Conservation (phyloP, 352 stramenopile genomes). For the Globisporangium irregulare region DNA sequence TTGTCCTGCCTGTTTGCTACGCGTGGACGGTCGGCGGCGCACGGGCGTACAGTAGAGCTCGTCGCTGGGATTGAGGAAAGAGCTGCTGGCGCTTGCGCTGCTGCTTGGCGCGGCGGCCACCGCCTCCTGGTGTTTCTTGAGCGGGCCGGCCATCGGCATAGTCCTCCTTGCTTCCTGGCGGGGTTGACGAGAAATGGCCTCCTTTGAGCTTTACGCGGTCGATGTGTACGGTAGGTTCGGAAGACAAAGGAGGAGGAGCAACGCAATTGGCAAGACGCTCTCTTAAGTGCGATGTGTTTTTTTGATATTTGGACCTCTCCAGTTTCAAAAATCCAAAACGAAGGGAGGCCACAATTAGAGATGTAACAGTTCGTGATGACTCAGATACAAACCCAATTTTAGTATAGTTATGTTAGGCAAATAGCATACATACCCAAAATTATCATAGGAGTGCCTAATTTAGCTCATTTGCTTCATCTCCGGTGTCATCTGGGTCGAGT, state of each 20-base stretch:
- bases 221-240: background rate
- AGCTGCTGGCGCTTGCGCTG: background rate
- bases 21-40: slow-evolving; percentile 11
- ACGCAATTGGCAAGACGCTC: slow-evolving; percentile 1
- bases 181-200: background rate
- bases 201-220: background rate
- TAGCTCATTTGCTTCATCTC: background rate
- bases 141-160: slow-evolving; percentile 20
- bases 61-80: background rate
- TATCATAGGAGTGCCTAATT: background rate
- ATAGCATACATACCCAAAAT: background rate
- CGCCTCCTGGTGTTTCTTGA: slow-evolving; percentile 21
- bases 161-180: background rate
- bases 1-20: background rate
- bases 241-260: background rate
- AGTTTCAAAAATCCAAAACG: background rate
- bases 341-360: background rate
- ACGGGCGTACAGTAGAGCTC: slow-evolving; percentile 15
- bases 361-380: background rate
- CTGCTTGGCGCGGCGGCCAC: background rate
- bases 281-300: slow-evolving; percentile 8
- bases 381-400: background rate
- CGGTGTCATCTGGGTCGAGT: background rate
- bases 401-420: background rate
- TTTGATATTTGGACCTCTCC: background rate